These are phyloP conservation scores for Albatrellus sp. DNA, from an alignment of 1,284 basidiomycete genomes.

Conservation along the genomic window DNA sequence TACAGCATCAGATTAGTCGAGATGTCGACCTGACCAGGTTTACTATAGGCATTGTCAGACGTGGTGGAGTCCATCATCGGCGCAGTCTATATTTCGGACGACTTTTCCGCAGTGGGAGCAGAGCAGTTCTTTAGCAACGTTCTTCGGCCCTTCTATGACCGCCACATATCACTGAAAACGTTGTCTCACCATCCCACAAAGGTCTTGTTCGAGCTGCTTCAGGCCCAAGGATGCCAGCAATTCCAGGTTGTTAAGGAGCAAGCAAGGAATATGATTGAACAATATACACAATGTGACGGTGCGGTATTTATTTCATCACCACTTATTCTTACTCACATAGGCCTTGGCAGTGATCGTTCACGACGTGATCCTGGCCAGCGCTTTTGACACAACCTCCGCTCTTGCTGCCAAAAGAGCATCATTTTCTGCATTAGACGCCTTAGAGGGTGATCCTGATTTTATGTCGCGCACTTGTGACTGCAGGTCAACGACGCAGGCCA, in stretches of 20 bases:
- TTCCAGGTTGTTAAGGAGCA: conserved; percentile 39
- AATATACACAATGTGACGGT: conserved; percentile 36
- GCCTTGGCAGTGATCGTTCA: conserved; percentile 46
- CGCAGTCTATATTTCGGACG: conserved; percentile 64
- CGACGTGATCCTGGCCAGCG: conserved; percentile 46
- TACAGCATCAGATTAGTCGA: background rate
- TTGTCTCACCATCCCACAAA: conserved; percentile 65
- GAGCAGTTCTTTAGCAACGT: conserved; percentile 54
- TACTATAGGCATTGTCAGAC: conserved; percentile 46
- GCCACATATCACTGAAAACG: conserved; percentile 55
- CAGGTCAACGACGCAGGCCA: conserved; percentile 24
- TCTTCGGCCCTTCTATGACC: conserved; percentile 63
- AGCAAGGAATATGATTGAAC: conserved; percentile 20
- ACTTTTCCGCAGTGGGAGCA: conserved; percentile 44
- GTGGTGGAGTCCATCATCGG: conserved; percentile 67
- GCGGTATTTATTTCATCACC: conserved; percentile 11
- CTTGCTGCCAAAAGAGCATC: conserved; percentile 49
- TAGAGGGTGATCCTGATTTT: conserved; percentile 51
- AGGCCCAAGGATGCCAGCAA: conserved; percentile 53
- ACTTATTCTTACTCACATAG: conserved; percentile 7
- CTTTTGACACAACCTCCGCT: conserved; percentile 32
- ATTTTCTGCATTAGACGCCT: conserved; percentile 45
- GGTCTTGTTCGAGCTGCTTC: conserved; percentile 56
- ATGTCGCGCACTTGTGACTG: conserved; percentile 56
- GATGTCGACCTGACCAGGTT: background rate